Evolutionary conservation across 345 rosid species (phyloP).

Genomic region (Hypericum androsaemum): DNA sequence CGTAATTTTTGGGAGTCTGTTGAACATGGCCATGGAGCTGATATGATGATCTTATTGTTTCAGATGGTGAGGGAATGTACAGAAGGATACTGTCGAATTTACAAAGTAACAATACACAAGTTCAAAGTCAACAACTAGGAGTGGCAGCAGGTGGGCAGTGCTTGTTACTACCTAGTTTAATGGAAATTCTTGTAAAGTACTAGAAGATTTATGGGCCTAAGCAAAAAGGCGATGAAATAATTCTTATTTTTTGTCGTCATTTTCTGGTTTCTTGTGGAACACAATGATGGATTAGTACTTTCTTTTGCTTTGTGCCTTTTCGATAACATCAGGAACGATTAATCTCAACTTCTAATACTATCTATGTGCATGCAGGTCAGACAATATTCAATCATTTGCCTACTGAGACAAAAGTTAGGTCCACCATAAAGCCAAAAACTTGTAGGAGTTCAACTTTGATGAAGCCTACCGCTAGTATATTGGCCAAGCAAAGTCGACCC

Average conservation of each 20-base stretch:
- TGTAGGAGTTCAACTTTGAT: slow-evolving; percentile 79
- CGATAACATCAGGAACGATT: no score
- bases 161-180: background rate
- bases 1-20: background rate
- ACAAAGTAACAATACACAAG: slow-evolving; percentile 16
- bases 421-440: slow-evolving; percentile 25
- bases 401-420: slow-evolving; percentile 28
- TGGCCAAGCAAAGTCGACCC: slow-evolving; percentile 63
- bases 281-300: no score
- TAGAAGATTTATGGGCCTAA: background rate
- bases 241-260: no score
- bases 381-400: slow-evolving; percentile 25
- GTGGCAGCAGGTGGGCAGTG: slow-evolving; percentile 31
- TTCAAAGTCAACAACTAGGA: slow-evolving; percentile 19
- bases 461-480: slow-evolving; percentile 84
- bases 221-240: no score
- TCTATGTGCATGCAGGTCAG: slow-evolving; percentile 30
- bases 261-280: no score
- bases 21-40: no score
- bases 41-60: background rate
- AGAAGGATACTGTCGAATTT: slow-evolving; percentile 24
- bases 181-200: background rate
- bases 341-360: background rate
- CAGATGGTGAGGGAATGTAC: slow-evolving; percentile 24
- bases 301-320: no score